phyloP scores from a whole-genome alignment of 371 early-diverging fungal species.

The Dinochytrium kinnereticum region DNA sequence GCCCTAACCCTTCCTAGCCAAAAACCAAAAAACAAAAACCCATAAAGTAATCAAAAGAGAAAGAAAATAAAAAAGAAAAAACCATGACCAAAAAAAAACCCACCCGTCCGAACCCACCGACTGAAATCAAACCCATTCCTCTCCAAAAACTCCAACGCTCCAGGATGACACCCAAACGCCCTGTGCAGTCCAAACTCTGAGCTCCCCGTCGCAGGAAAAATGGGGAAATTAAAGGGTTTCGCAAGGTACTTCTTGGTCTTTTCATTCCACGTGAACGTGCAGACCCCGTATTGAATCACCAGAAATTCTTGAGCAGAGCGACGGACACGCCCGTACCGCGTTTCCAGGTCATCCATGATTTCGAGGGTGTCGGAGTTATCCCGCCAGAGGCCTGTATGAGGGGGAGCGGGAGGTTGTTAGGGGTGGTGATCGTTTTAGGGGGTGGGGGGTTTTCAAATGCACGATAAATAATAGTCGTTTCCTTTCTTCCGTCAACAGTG shows the following conservation, averaged over 20 bases:
- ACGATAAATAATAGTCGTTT: no score
- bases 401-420: neutral
- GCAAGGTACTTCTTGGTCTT: conserved; percentile 61
- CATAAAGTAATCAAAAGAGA: no score
- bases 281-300: conserved; percentile 82
- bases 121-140: conserved; percentile 84
- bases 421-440: neutral
- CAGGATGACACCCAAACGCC: conserved; percentile 69
- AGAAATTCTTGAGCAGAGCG: conserved; percentile 64
- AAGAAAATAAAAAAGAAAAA: neutral
- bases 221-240: conserved; percentile 85
- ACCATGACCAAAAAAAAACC: neutral
- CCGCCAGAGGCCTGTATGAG: conserved; percentile 26
- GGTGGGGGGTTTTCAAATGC: neutral
- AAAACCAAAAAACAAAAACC: neutral
- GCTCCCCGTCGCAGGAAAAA: conserved; percentile 74
- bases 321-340: conserved; percentile 70
- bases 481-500: no score
- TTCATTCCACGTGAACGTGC: conserved; percentile 72
- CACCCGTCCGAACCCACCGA: conserved; percentile 56
- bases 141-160: conserved; percentile 79
- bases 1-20: no score
- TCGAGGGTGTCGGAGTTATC: conserved; percentile 16
- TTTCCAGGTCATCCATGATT: conserved; percentile 47
- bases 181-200: conserved; percentile 67